phyloP scores from a whole-genome alignment of 495 filamentous ascomycete genomes.

The Tuber indicum region DNA sequence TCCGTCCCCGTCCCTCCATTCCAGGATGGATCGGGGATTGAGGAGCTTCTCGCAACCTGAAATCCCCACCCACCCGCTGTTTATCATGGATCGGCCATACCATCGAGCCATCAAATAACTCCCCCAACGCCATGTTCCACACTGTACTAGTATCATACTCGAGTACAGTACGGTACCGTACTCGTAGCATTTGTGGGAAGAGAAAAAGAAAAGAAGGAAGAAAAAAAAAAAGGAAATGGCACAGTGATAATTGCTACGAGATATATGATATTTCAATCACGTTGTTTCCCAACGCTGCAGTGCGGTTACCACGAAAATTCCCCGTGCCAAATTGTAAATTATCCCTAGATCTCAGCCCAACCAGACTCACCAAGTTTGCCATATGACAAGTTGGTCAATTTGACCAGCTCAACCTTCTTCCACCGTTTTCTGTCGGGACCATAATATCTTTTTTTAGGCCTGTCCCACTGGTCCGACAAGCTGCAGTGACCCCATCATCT shows the following conservation, averaged over 20 bases:
- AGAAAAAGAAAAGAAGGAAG: background rate
- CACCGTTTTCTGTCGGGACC: conserved; percentile 3
- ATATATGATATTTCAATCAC: background rate
- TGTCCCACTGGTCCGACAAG: background rate
- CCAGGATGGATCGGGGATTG: background rate
- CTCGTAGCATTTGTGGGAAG: too few species aligned
- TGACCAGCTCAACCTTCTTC: background rate
- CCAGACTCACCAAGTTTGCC: background rate
- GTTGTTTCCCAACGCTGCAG: background rate
- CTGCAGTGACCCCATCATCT: background rate
- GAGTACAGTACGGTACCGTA: background rate
- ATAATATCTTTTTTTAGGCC: background rate
- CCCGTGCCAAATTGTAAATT: background rate
- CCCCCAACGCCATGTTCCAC: background rate
- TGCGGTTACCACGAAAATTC: background rate
- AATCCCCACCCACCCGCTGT: background rate
- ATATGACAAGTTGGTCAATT: background rate
- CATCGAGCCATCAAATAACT: background rate
- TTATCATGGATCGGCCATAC: background rate
- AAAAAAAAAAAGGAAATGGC: background rate
- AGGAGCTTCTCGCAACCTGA: background rate
- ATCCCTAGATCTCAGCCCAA: background rate
- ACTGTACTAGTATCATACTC: too few species aligned
- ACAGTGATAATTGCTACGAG: background rate
- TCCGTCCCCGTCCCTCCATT: background rate